A percentile compares a stretch with the other conserved stretches of the same genome.
Evolutionary conservation across 768 basidiomycete genomes (phyloP).

Genomic region (Crepidotus variabilis): DNA sequence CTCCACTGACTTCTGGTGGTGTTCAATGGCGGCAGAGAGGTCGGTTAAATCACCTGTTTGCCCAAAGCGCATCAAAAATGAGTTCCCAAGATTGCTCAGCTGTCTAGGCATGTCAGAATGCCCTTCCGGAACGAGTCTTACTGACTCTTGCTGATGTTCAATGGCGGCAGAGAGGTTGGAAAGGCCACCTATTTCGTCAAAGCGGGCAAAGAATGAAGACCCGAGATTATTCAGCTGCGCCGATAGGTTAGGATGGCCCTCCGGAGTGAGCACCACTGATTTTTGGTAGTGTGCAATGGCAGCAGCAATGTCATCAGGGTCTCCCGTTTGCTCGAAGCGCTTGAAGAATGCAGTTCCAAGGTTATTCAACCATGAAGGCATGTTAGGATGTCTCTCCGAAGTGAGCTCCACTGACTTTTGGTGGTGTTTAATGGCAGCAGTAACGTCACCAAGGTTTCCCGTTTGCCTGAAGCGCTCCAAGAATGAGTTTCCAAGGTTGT

Average conservation of each 20-base stretch:
- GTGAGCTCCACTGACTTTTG: neutral
- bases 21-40: neutral
- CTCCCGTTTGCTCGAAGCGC: neutral
- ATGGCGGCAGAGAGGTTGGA: neutral
- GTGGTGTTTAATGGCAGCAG: neutral
- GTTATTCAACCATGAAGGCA: neutral
- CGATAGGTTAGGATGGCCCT: neutral
- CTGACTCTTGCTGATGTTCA: neutral
- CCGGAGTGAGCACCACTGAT: neutral
- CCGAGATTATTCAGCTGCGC: neutral
- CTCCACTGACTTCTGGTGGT: too few relatives aligned
- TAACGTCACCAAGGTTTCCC: neutral
- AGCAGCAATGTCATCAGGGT: neutral
- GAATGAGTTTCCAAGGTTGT: neutral
- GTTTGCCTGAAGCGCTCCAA: neutral
- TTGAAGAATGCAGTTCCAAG: neutral
- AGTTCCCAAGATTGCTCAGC: neutral
- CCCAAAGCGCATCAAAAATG: neutral
- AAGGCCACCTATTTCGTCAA: neutral
- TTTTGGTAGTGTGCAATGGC: neutral
- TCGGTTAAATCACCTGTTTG: neutral
- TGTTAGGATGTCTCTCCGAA: neutral
- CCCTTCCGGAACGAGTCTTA: neutral
- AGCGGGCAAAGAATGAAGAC: neutral
- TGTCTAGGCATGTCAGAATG: neutral